These are phyloP conservation scores for Nepenthes gracilis DNA, from an alignment of 148 eudicot species.

Conservation along the genomic window DNA sequence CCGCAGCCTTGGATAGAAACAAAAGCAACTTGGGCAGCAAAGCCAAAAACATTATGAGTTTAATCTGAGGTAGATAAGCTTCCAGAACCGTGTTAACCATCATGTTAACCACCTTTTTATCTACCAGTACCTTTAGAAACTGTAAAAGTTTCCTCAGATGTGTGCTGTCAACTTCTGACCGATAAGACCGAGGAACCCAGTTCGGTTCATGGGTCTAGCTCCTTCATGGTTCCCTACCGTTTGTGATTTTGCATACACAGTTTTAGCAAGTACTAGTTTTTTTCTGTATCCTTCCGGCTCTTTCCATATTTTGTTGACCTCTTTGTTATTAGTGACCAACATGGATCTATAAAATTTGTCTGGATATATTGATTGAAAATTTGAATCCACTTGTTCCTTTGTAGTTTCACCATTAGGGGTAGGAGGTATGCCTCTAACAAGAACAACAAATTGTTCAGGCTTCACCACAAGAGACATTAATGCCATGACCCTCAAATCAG, in stretches of 20 bases:
- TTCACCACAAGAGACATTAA: too few relatives aligned
- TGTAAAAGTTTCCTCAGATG: constrained; percentile 60
- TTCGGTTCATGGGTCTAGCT: constrained; percentile 41
- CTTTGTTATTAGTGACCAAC: too few relatives aligned
- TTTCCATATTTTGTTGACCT: constrained; percentile 74
- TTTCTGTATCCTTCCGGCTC: constrained; percentile 64
- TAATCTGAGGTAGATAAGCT: constrained; percentile 87
- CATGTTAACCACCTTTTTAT: constrained; percentile 29
- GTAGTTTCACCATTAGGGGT: too few relatives aligned
- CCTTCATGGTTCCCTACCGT: constrained; percentile 48
- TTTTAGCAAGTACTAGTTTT: constrained; percentile 71
- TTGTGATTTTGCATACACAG: constrained; percentile 49
- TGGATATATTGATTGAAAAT: too few relatives aligned
- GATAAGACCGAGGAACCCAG: constrained; percentile 56
- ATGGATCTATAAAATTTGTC: too few relatives aligned
- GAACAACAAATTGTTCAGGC: too few relatives aligned
- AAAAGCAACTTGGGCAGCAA: constrained; percentile 66
- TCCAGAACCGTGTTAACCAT: constrained; percentile 59
- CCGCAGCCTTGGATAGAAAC: constrained; percentile 76
- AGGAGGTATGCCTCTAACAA: too few relatives aligned
- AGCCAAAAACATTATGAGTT: constrained; percentile 62
- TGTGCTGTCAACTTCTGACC: constrained; percentile 67
- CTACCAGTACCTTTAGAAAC: constrained; percentile 46
- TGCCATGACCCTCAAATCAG: too few relatives aligned
- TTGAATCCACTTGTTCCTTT: too few relatives aligned